Percentiles rank a stretch among this genome's conserved stretches.
phyloP scores from a whole-genome alignment of 305 asterid species.

The Rubia occidens region DNA sequence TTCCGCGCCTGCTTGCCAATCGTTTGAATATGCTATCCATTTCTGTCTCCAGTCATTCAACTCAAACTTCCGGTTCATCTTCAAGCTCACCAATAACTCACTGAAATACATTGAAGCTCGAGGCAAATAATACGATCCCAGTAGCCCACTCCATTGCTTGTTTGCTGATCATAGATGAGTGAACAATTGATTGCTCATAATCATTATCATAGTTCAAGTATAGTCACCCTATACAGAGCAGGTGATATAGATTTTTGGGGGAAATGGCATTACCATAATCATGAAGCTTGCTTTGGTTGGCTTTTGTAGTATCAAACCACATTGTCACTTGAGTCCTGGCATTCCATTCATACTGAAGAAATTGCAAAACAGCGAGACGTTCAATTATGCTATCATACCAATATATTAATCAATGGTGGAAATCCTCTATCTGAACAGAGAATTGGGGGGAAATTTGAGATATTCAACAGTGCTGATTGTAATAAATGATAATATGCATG shows the following conservation, averaged over 20 bases:
- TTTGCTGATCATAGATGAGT: conserved; percentile 42
- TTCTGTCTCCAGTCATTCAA: conserved; percentile 73
- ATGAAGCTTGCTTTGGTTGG: conserved; percentile 68
- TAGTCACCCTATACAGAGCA: neutral
- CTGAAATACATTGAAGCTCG: conserved; percentile 72
- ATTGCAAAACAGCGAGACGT: conserved; percentile 2
- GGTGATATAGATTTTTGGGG: neutral
- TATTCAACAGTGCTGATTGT: neutral
- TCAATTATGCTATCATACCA: neutral
- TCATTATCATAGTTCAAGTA: conserved; percentile 1
- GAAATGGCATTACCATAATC: conserved; percentile 56
- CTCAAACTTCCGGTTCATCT: conserved; percentile 41
- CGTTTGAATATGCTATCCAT: conserved; percentile 73
- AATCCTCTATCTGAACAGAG: neutral
- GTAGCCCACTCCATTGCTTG: conserved; percentile 83
- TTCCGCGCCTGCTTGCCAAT: conserved; percentile 68
- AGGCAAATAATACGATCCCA: conserved; percentile 69
- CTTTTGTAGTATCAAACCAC: conserved; percentile 74
- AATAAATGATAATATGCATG: neutral
- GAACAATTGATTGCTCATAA: neutral
- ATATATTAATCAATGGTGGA: neutral
- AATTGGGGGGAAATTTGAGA: neutral
- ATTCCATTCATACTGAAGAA: conserved; percentile 76
- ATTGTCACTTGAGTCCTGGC: conserved; percentile 94
- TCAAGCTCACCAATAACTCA: conserved; percentile 43